A percentile compares a stretch with the other conserved stretches of the same genome.
These are phyloP conservation scores for Blastocystis sp. DNA, from an alignment of 352 stramenopile genomes.

Conservation along the genomic window DNA sequence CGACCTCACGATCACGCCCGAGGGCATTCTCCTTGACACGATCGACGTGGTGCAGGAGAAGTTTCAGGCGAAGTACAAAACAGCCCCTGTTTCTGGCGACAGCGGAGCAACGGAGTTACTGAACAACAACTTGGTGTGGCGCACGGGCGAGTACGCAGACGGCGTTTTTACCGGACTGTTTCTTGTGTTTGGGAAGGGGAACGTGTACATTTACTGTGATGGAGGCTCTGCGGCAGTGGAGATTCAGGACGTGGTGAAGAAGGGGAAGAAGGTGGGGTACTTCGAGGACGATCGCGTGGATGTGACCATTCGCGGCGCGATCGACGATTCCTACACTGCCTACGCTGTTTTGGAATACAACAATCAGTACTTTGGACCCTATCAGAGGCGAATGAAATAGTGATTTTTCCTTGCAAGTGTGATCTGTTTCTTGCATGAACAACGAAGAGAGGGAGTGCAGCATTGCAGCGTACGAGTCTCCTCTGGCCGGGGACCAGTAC, in stretches of 20 bases:
- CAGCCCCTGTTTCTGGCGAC: slow-evolving; percentile 1
- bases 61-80: slow-evolving; percentile 9
- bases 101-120: background rate
- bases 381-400: slow-evolving; percentile 23
- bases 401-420: slow-evolving; percentile 1
- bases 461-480: background rate
- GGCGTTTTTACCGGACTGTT: slow-evolving; percentile 47
- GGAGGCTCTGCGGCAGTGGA: background rate
- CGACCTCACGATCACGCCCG: slow-evolving; percentile 9
- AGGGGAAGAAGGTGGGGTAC: slow-evolving; percentile 44
- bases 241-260: slow-evolving; percentile 51
- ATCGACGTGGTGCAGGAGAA: slow-evolving; percentile 34
- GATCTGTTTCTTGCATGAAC: slow-evolving; percentile 29
- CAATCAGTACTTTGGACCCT: slow-evolving; percentile 66
- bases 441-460: background rate
- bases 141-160: background rate
- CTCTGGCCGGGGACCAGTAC: background rate
- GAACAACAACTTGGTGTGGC: slow-evolving; percentile 62
- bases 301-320: slow-evolving; percentile 41
- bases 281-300: slow-evolving; percentile 54
- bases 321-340: slow-evolving; percentile 5
- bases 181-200: slow-evolving; percentile 66
- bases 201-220: slow-evolving; percentile 67
- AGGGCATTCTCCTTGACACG: slow-evolving; percentile 34
- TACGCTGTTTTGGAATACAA: slow-evolving; percentile 61